Evolutionary conservation across 345 rosid species (phyloP).

Genomic region (Melastoma malabathricum): DNA sequence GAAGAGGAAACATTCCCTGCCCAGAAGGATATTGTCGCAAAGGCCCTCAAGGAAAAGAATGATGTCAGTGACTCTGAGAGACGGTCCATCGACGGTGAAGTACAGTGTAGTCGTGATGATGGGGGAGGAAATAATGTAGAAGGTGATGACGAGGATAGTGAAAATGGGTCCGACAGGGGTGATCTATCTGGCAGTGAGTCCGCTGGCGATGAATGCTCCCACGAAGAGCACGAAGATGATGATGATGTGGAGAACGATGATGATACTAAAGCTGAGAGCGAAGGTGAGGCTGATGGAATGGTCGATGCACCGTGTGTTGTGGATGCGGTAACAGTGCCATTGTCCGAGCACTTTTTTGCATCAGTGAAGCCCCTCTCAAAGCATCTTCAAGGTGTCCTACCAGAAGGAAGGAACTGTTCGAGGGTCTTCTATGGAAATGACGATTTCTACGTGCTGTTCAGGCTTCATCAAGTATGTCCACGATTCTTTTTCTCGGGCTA

Average conservation of each 20-base stretch:
- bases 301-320: conserved; percentile 40
- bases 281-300: conserved; percentile 78
- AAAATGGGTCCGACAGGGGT: conserved; percentile 72
- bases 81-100: conserved; percentile 30
- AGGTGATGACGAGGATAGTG: conserved; percentile 87
- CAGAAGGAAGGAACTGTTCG: conserved; percentile 33
- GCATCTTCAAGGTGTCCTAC: conserved; percentile 36
- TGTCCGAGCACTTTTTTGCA: conserved; percentile 45
- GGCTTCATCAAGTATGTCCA: conserved; percentile 76
- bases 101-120: conserved; percentile 23
- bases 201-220: conserved; percentile 80
- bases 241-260: conserved; percentile 62
- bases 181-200: conserved; percentile 79
- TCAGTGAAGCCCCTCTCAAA: conserved; percentile 78
- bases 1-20: conserved; percentile 60
- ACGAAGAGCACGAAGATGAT: conserved; percentile 70
- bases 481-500: background rate
- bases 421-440: conserved; percentile 79
- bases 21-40: conserved; percentile 30
- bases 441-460: conserved; percentile 77
- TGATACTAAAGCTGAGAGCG: conserved; percentile 80
- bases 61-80: conserved; percentile 19
- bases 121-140: conserved; percentile 64
- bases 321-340: conserved; percentile 37
- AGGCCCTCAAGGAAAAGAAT: conserved; percentile 33